Evolutionary conservation across 495 filamentous ascomycete genomes (phyloP).

Genomic region (Daldinia childiae): DNA sequence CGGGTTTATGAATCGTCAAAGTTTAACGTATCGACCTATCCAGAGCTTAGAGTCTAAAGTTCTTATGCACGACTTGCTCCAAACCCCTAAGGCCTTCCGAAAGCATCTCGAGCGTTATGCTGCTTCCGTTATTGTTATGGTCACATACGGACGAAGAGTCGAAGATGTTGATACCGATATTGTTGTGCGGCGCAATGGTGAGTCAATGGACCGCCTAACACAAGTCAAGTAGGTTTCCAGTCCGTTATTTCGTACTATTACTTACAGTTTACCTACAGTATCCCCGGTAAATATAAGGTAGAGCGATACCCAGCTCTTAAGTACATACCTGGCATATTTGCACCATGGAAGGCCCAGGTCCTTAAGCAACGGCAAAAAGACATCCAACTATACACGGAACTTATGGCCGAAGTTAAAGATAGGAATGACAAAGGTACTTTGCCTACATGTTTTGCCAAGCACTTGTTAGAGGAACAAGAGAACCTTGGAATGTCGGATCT

Average conservation of each 20-base stretch:
- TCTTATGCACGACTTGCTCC: conserved; percentile 58
- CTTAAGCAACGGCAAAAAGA: conserved; percentile 61
- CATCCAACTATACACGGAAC: conserved; percentile 58
- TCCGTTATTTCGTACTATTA: not conserved
- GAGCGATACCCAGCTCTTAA: conserved; percentile 67
- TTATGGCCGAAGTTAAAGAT: conserved; percentile 61
- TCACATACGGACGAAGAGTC: conserved; percentile 67
- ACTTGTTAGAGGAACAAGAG: conserved; percentile 58
- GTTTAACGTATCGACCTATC: conserved; percentile 62
- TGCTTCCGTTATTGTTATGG: conserved; percentile 65
- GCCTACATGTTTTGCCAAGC: conserved; percentile 61
- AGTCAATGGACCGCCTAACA: conserved; percentile 67
- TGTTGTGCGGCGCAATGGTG: conserved; percentile 59
- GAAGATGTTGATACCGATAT: conserved; percentile 62
- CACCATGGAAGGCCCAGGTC: conserved; percentile 66
- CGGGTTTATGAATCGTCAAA: conserved; percentile 65
- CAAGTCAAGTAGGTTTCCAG: conserved; percentile 57
- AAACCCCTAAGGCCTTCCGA: conserved; percentile 45
- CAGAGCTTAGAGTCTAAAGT: conserved; percentile 64
- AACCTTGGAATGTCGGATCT: conserved; percentile 60
- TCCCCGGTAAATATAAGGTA: conserved; percentile 66
- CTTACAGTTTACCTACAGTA: conserved; percentile 38
- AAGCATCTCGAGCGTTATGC: conserved; percentile 63
- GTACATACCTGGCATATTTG: conserved; percentile 61
- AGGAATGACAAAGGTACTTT: conserved; percentile 52